Percentiles rank a stretch among this genome's conserved stretches.
These are phyloP conservation scores for Setaria viridis DNA, from an alignment of 202 grass and related monocot genomes.

Conservation along the genomic window DNA sequence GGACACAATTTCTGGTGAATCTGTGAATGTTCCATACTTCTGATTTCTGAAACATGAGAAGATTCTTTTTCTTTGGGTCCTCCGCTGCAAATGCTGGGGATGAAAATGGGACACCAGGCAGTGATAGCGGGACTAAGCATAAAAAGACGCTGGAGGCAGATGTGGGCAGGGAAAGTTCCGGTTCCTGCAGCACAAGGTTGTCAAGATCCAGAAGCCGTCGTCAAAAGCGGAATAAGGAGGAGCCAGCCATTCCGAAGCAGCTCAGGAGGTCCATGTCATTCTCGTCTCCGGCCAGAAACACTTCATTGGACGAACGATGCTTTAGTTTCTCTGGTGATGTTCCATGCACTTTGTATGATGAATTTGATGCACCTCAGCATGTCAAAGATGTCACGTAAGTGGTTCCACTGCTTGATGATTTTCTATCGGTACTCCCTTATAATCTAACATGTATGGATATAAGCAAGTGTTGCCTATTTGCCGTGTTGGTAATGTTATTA, in stretches of 20 bases:
- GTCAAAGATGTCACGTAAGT: slow-evolving; percentile 65
- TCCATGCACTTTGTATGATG: slow-evolving; percentile 45
- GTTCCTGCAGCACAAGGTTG: slow-evolving; percentile 26
- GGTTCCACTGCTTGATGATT: background rate
- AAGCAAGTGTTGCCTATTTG: background rate
- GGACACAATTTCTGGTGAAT: background rate
- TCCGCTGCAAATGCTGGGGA: slow-evolving; percentile 41
- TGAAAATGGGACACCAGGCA: slow-evolving; percentile 10
- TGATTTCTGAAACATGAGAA: slow-evolving; percentile 51
- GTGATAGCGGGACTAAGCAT: slow-evolving; percentile 36
- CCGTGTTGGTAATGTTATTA: background rate
- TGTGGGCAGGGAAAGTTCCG: slow-evolving; percentile 24
- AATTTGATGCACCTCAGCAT: slow-evolving; percentile 39
- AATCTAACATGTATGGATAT: background rate
- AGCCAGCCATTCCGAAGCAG: slow-evolving; percentile 39
- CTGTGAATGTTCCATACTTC: slow-evolving; percentile 11
- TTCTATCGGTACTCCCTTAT: background rate
- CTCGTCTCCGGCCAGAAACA: slow-evolving; percentile 43
- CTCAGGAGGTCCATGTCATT: slow-evolving; percentile 62
- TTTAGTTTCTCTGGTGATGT: slow-evolving; percentile 58
- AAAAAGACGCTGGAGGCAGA: slow-evolving; percentile 34
- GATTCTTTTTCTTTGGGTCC: slow-evolving; percentile 83
- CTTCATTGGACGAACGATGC: slow-evolving; percentile 39
- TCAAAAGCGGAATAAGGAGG: slow-evolving; percentile 34
- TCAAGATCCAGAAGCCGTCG: slow-evolving; percentile 58